phyloP scores from a whole-genome alignment of 1,284 basidiomycete species.

The Entoloma clypeatum region DNA sequence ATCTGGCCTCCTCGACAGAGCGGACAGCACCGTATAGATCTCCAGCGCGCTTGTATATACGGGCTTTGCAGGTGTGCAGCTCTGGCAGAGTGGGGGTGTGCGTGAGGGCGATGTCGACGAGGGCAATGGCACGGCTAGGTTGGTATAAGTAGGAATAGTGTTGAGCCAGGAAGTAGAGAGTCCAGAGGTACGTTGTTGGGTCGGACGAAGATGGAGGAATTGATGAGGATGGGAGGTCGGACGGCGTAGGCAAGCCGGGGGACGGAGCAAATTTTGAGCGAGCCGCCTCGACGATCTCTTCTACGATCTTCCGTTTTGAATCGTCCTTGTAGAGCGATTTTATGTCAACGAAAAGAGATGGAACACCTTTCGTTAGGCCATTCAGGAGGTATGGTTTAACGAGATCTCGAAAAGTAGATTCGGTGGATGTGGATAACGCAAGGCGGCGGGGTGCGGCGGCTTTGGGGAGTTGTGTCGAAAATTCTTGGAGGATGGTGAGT shows the following conservation, averaged over 20 bases:
- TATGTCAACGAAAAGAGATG: constrained; percentile 91
- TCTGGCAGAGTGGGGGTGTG: constrained; percentile 97
- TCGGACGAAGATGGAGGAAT: constrained; percentile 44
- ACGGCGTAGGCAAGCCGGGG: constrained; percentile 9
- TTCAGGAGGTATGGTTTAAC: constrained; percentile 68
- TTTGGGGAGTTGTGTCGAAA: constrained; percentile 60
- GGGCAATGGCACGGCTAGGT: constrained; percentile 57
- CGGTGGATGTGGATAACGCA: constrained; percentile 62
- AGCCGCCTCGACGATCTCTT: constrained; percentile 66
- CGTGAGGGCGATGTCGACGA: constrained; percentile 64
- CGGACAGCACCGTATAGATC: constrained; percentile 75
- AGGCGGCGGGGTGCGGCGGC: constrained; percentile 75
- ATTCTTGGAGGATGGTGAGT: constrained; percentile 54
- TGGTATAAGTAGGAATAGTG: constrained; percentile 74
- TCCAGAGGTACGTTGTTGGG: constrained; percentile 91
- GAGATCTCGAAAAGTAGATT: constrained; percentile 61
- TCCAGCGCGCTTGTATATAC: constrained; percentile 85
- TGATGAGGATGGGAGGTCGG: constrained; percentile 24
- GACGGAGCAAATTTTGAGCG: constrained; percentile 33
- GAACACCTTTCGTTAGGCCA: constrained; percentile 83
- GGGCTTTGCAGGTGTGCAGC: constrained; percentile 80
- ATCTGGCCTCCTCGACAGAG: constrained; percentile 79
- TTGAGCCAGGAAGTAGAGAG: constrained; percentile 92
- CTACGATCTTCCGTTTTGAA: constrained; percentile 65
- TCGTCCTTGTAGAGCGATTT: constrained; percentile 77